Evolutionary conservation across 345 rosid genomes (phyloP).

Genomic region (Citrus cavaleriei): DNA sequence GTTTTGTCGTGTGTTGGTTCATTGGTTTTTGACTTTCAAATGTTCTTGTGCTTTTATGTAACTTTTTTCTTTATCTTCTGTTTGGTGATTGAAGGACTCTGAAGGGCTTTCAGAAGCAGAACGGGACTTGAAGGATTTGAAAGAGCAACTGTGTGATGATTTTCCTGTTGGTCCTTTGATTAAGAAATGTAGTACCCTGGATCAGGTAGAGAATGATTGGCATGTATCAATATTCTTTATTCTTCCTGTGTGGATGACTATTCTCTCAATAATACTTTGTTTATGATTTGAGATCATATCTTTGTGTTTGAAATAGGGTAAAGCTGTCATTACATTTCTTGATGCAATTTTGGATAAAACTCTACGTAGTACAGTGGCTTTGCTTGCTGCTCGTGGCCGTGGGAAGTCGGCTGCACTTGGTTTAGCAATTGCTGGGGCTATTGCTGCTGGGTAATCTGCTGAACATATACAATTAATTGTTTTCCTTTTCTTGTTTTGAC

Average conservation of each 20-base stretch:
- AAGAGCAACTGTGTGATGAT: conserved; percentile 81
- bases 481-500: not conserved
- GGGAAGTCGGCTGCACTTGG: conserved; percentile 99
- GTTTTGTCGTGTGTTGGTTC: not conserved
- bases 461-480: not conserved
- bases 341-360: conserved; percentile 91
- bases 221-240: not conserved
- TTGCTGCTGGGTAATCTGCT: conserved; percentile 79
- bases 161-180: conserved; percentile 93
- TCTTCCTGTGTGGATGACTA: conserved; percentile 7
- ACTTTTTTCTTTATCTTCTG: conserved; percentile 8
- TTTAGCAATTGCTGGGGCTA: conserved; percentile 82
- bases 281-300: conserved; percentile 1
- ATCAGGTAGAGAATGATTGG: conserved; percentile 57
- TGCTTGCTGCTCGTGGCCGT: conserved; percentile 98
- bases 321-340: conserved; percentile 80
- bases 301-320: conserved; percentile 55
- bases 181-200: conserved; percentile 86
- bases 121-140: conserved; percentile 70
- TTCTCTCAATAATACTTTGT: not conserved
- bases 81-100: conserved; percentile 50
- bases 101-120: conserved; percentile 92
- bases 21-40: not conserved
- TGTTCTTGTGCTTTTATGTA: not conserved
- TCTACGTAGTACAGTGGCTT: conserved; percentile 77